Base-by-base conservation (phyloP, 257 asterid species). In the Fraxinus cuspidata region DNA sequence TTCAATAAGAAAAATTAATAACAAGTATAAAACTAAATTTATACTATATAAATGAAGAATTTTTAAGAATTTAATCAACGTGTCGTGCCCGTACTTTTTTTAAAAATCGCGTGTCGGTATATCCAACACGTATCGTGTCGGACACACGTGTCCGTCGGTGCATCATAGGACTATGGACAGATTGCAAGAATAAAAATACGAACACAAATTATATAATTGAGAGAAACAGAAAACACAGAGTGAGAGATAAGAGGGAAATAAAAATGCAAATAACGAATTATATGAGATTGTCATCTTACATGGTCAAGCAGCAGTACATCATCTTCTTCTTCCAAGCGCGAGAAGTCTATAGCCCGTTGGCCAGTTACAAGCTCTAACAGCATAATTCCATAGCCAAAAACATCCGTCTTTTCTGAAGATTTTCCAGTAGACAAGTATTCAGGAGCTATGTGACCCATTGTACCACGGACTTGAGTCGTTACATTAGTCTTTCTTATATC, bases 391-490 rank as follows among this genome's bases (percentile, higher is more conserved):
- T 95, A 95, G 27, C 99, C 99, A 73, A 95, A 95, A 71, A 95
- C 97, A 65, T 95, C 99, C 0, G 99, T 95, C 85, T 87, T 95
- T 82, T 91, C 99, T 0, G 98, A 95, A 60, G 99, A 95, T 84
- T 90, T 95, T 37, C 99, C 99, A 0, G 99, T 95, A 51, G 99
- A 95, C 80, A 95, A 80, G 84, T 95, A 95, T 35, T 93, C 99
- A 23, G 98, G 99, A 82, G 99, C 99, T 80, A 95, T 95, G 84
- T 95, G 99, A 63, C 99, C 99, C 99, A 95, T 95, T 2, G 99
- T 95, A 58, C 99, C 99, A 23, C 99, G 96, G 51, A 95, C 97
- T 85, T 95, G 99, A 40, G 99, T 95, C 0, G 99, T 95, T 10
- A 95, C 99, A n/a, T 93, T 88, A 18, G 97, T 93, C 89, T 87